Evolutionary conservation across 2,329 filamentous ascomycete genomes (phyloP), one percentile per base, ranked within the genome.

Genomic region (Penicillium verrucosum): DNA sequence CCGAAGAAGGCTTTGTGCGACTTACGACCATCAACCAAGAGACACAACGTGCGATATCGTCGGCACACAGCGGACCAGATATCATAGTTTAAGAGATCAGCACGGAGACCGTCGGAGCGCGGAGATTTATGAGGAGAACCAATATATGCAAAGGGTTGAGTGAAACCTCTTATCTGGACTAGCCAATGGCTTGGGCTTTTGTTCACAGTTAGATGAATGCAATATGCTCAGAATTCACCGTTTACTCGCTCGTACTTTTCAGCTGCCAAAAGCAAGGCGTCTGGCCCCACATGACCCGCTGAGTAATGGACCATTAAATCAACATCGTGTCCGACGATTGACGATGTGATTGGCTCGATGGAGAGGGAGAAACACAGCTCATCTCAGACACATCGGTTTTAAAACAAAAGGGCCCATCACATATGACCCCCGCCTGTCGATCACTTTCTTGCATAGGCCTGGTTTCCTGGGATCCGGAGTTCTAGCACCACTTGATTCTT

Each of bases 101-200:
- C 41, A 53, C 65, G 69, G 62, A 65, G 64, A 63, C 70, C 66
- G 68, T 62, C 65, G 58, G 67, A 51, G 36, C 29, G 14, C 41
- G 55, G 51, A 18, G 11, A 14, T 9, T 23, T 9, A 10, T 18
- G 32, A 58, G 48, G 34, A 51, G 45, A 47, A 41, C 29, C 18
- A 42, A 40, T 51, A 43, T 38, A 29, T 41, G 4, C 18, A 46
- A 49, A 36, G 41, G 21, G 12, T 36, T 14, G 27, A 14, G 38
- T 12, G 16, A 27, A 27, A 12, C 16, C 1, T 25, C 37, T 25
- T 49, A 40, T 49, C 46, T 49, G 6, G 14, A 21, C 16, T 25
- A 23, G 14, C 5, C 14, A 5, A n/a, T 4, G 7, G 30, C 0
- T 14, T 27, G 18, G 1, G 25, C 21, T 16, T 34, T 23, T 18